phyloP scores from a whole-genome alignment of 1,284 basidiomycete species.

The Apiotrichum laibachii region DNA sequence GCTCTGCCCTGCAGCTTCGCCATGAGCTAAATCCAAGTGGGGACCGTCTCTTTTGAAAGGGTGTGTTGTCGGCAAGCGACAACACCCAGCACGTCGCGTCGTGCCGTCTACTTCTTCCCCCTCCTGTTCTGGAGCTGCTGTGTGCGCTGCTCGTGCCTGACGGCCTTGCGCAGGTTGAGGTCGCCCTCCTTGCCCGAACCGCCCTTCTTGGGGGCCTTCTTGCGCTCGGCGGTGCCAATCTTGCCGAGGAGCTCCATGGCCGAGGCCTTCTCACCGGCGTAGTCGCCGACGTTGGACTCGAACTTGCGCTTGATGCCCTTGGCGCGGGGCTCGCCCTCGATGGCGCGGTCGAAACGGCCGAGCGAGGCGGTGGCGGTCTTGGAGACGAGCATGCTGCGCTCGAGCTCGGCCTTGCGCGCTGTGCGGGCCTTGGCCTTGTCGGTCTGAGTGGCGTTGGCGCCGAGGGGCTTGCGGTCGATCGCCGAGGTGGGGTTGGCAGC shows the following conservation, averaged over 20 bases:
- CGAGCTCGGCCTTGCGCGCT: conserved; percentile 69
- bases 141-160: conserved; percentile 58
- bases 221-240: conserved; percentile 64
- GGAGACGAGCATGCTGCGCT: conserved; percentile 73
- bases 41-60: background rate
- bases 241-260: conserved; percentile 73
- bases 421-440: conserved; percentile 50
- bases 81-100: background rate
- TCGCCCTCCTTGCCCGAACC: conserved; percentile 51
- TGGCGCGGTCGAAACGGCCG: conserved; percentile 81
- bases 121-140: conserved; percentile 14
- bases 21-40: background rate
- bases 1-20: background rate
- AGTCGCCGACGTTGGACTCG: conserved; percentile 42
- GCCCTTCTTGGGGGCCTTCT: conserved; percentile 55
- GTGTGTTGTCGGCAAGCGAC: too few relatives aligned
- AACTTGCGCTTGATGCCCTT: conserved; percentile 92
- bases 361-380: conserved; percentile 85
- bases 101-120: conserved; percentile 1
- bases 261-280: conserved; percentile 65
- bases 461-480: conserved; percentile 16
- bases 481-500: conserved; percentile 23
- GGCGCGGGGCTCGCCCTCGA: conserved; percentile 86
- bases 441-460: conserved; percentile 18
- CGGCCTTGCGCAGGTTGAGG: conserved; percentile 77